A percentile compares a stretch with the other conserved stretches of the same genome.
These are phyloP conservation scores for Pseudonitzschia delicatissima DNA, from an alignment of 108 stramenopile species.

Conservation along the genomic window DNA sequence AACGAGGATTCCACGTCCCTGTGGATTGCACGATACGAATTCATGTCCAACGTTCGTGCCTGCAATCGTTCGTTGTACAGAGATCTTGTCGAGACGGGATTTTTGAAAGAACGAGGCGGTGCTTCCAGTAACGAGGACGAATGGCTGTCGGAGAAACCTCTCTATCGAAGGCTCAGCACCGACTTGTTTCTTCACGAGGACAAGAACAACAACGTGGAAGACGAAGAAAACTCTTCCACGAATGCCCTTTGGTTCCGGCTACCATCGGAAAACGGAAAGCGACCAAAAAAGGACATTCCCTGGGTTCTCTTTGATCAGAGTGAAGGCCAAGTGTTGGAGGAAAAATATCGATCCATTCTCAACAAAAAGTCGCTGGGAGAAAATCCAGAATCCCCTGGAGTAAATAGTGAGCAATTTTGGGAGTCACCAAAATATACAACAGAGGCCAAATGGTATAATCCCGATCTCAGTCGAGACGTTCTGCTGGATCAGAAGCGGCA, in stretches of 20 bases:
- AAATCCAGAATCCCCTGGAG: neutral
- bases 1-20: neutral
- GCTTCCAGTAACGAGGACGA: conserved; percentile 48
- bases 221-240: neutral
- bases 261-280: conserved; percentile 54
- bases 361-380: neutral
- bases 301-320: conserved; percentile 41
- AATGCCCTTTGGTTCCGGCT: conserved; percentile 57
- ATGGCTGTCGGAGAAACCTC: conserved; percentile 45
- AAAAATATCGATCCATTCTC: conserved; percentile 20
- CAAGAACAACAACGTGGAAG: neutral
- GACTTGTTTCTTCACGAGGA: conserved; percentile 25
- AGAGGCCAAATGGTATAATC: conserved; percentile 58
- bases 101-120: conserved; percentile 48
- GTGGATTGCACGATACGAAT: conserved; percentile 54
- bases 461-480: conserved; percentile 43
- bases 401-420: neutral
- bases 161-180: conserved; percentile 29
- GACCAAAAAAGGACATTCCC: conserved; percentile 45
- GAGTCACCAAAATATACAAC: conserved; percentile 30
- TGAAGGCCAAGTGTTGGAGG: conserved; percentile 43
- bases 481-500: conserved; percentile 63
- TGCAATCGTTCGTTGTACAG: conserved; percentile 53
- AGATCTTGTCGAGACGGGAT: conserved; percentile 52
- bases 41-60: conserved; percentile 52